These are phyloP conservation scores for Paraglomus brasilianum DNA, from an alignment of 192 early-diverging fungal species.

Conservation along the genomic window DNA sequence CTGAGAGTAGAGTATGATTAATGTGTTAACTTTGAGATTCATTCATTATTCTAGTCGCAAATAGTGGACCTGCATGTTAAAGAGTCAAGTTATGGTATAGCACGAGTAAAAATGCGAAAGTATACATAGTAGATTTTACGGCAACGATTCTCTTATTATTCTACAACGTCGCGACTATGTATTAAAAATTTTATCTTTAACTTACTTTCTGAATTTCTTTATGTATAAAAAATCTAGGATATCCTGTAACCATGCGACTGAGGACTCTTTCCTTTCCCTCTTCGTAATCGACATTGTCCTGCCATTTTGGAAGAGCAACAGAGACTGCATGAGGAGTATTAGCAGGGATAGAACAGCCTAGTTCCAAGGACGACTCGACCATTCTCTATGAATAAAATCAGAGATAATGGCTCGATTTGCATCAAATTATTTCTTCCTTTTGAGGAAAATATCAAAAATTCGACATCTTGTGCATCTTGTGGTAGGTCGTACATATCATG, in stretches of 20 bases:
- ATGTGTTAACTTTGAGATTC: background rate
- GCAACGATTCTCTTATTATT: background rate
- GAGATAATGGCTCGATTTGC: too few species aligned
- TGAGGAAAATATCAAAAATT: too few species aligned
- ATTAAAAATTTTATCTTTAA: background rate
- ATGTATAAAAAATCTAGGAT: conserved; percentile 93
- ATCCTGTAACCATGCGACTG: conserved; percentile 74
- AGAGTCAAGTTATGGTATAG: background rate
- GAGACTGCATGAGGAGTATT: conserved; percentile 82
- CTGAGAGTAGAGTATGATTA: conserved; percentile 23
- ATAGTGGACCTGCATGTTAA: background rate
- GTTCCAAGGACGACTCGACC: conserved; percentile 25
- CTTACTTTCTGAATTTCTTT: conserved; percentile 66
- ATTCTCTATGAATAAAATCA: too few species aligned
- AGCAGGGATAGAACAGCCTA: conserved; percentile 76
- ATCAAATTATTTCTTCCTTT: too few species aligned
- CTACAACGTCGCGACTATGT: background rate
- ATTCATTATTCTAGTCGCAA: background rate
- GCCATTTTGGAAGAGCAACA: conserved; percentile 87
- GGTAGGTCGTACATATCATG: too few species aligned
- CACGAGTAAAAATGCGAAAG: background rate
- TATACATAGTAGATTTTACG: background rate
- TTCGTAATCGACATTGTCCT: conserved; percentile 90
- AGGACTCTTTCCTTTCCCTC: conserved; percentile 75
- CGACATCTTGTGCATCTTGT: too few species aligned